These are phyloP conservation scores for Lotus japonicus DNA, from an alignment of 306 rosid species.

Conservation along the genomic window DNA sequence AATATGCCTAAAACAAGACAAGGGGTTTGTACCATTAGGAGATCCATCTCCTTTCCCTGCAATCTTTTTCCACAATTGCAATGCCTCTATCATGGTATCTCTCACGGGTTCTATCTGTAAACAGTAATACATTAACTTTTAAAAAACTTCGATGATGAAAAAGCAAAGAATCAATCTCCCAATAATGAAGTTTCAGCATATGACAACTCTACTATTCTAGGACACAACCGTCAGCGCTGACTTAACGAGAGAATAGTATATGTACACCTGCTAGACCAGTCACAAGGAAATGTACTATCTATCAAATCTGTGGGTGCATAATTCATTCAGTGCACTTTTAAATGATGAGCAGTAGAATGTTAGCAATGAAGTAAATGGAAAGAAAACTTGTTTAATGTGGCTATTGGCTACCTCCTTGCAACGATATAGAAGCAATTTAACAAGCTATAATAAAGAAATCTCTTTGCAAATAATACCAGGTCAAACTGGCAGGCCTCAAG, in stretches of 20 bases:
- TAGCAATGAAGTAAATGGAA: background rate
- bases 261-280: slow-evolving; percentile 2
- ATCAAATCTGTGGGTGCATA: slow-evolving; percentile 3
- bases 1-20: slow-evolving; percentile 43
- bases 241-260: background rate
- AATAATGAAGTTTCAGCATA: background rate
- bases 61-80: slow-evolving; percentile 83
- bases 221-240: background rate
- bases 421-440: background rate
- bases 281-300: background rate
- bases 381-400: background rate
- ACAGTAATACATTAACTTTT: background rate
- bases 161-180: slow-evolving; percentile 16
- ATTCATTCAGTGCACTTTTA: background rate
- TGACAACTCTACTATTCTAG: slow-evolving; percentile 1
- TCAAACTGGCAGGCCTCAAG: slow-evolving; percentile 88
- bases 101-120: slow-evolving; percentile 91
- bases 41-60: slow-evolving; percentile 68
- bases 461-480: slow-evolving; percentile 82
- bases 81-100: slow-evolving; percentile 86
- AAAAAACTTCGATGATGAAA: background rate
- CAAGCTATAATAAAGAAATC: slow-evolving; percentile 1
- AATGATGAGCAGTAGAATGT: slow-evolving; percentile 8
- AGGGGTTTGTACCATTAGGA: slow-evolving; percentile 44
- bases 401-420: background rate